Evolutionary conservation across 1,284 basidiomycete species (phyloP).

Genomic region (Laetiporus sulphureus): DNA sequence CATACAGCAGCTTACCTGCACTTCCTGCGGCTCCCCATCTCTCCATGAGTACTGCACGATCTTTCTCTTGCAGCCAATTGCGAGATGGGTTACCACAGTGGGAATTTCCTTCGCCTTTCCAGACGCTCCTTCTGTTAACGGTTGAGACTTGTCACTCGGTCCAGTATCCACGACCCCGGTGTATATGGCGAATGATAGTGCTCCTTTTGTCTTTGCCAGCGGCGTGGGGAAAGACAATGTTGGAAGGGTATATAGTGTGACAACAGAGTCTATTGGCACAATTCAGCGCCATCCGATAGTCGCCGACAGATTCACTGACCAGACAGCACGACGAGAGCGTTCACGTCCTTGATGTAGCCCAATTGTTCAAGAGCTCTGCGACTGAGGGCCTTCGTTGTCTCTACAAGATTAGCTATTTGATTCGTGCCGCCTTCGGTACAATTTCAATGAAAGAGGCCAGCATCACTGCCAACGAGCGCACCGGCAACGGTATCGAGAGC

Average conservation of each 20-base stretch:
- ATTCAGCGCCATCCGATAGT: background rate
- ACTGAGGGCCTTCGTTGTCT: conserved; percentile 49
- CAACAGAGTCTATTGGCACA: conserved; percentile 48
- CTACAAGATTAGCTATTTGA: conserved; percentile 43
- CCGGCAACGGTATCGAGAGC: conserved; percentile 35
- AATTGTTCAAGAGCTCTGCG: conserved; percentile 81
- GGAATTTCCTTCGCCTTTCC: conserved; percentile 41
- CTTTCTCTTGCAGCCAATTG: conserved; percentile 83
- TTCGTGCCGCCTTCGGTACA: conserved; percentile 26
- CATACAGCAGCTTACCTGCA: conserved; percentile 41
- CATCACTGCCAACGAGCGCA: conserved; percentile 15
- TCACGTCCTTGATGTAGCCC: conserved; percentile 76
- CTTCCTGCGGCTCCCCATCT: conserved; percentile 74
- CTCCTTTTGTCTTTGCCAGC: conserved; percentile 69
- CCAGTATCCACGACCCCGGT: conserved; percentile 47
- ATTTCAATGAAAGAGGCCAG: too few species aligned
- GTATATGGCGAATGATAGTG: conserved; percentile 75
- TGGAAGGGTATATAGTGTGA: conserved; percentile 60
- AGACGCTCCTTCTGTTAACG: conserved; percentile 23
- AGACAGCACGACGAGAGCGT: conserved; percentile 76
- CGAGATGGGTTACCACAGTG: conserved; percentile 65
- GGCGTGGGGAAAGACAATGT: conserved; percentile 62
- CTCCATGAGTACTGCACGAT: conserved; percentile 85
- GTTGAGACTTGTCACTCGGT: conserved; percentile 13
- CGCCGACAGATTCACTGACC: conserved; percentile 41